Conservation (phyloP, 1,284 basidiomycete species). For the Leccinum pachyderme region DNA sequence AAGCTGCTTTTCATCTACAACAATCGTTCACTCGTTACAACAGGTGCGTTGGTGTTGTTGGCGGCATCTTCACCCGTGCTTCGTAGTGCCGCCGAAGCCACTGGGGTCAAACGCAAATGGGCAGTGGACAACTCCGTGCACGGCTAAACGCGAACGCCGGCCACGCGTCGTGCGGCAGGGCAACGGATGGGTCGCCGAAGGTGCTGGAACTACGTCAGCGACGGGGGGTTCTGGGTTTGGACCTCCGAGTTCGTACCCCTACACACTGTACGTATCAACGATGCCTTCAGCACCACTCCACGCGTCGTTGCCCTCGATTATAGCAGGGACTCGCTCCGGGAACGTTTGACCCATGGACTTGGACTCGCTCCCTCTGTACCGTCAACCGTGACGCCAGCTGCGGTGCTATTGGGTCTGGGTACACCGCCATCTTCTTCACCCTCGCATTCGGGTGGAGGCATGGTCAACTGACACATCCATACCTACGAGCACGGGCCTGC, state of each 20-base stretch:
- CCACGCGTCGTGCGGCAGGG: slow-evolving; percentile 39
- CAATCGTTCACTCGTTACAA: not conserved
- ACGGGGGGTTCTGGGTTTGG: slow-evolving; percentile 29
- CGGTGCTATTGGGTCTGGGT: slow-evolving; percentile 25
- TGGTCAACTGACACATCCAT: not conserved
- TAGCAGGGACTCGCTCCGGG: not conserved
- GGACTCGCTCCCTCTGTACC: slow-evolving; percentile 23
- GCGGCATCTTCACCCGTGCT: slow-evolving; percentile 78
- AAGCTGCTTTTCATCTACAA: slow-evolving; percentile 12
- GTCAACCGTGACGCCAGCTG: slow-evolving; percentile 22
- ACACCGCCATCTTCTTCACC: not conserved
- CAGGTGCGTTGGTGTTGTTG: slow-evolving; percentile 75
- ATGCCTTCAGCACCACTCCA: slow-evolving; percentile 11
- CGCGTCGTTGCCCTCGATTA: not conserved
- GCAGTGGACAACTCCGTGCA: slow-evolving; percentile 42
- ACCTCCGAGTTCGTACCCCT: slow-evolving; percentile 34
- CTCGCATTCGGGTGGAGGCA: slow-evolving; percentile 8
- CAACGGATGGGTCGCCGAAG: slow-evolving; percentile 45
- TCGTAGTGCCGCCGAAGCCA: slow-evolving; percentile 69
- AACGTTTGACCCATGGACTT: slow-evolving; percentile 4
- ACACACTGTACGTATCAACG: slow-evolving; percentile 32
- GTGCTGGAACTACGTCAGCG: slow-evolving; percentile 35
- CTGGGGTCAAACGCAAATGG: slow-evolving; percentile 50
- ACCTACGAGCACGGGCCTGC: not conserved
- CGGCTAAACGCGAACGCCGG: slow-evolving; percentile 30